Evolutionary conservation across 2,329 filamentous ascomycete genomes (phyloP).

Genomic region (Aureobasidium sp.): DNA sequence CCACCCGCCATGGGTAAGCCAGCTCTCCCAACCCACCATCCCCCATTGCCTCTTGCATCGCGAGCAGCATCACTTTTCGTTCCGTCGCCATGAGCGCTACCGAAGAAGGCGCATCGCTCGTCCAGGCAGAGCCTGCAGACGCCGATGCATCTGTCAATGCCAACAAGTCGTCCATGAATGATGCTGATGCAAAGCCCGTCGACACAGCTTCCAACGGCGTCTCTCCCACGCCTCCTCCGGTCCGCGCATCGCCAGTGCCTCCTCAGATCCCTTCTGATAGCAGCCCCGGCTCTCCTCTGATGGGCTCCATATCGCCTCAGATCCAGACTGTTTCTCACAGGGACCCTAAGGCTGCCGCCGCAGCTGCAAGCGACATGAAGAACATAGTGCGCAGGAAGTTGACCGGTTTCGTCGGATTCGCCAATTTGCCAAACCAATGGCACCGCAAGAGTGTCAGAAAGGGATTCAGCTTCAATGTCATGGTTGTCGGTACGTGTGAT

Average conservation of each 20-base stretch:
- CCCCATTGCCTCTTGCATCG: slow-evolving; percentile 9
- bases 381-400: slow-evolving; percentile 98
- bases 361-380: slow-evolving; percentile 54
- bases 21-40: slow-evolving; percentile 8
- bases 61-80: background rate
- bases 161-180: slow-evolving; percentile 6
- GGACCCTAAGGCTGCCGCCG: slow-evolving; percentile 52
- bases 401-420: slow-evolving; percentile 97
- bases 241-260: slow-evolving; percentile 42
- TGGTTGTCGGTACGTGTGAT: slow-evolving; percentile 86
- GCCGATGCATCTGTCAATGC: background rate
- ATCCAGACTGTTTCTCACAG: slow-evolving; percentile 58
- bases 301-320: slow-evolving; percentile 37
- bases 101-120: slow-evolving; percentile 8
- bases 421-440: slow-evolving; percentile 99
- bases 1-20: slow-evolving; percentile 16
- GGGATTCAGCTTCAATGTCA: slow-evolving; percentile 99
- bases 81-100: slow-evolving; percentile 8
- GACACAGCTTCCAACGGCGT: slow-evolving; percentile 40
- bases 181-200: slow-evolving; percentile 18
- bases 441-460: slow-evolving; percentile 99
- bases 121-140: background rate
- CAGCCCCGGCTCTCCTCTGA: slow-evolving; percentile 48
- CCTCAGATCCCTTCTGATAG: slow-evolving; percentile 39
- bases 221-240: slow-evolving; percentile 35